Percentiles rank a stretch among this genome's conserved stretches.
Evolutionary conservation across 257 asterid genomes (phyloP).

Genomic region (Ballota nigra): DNA sequence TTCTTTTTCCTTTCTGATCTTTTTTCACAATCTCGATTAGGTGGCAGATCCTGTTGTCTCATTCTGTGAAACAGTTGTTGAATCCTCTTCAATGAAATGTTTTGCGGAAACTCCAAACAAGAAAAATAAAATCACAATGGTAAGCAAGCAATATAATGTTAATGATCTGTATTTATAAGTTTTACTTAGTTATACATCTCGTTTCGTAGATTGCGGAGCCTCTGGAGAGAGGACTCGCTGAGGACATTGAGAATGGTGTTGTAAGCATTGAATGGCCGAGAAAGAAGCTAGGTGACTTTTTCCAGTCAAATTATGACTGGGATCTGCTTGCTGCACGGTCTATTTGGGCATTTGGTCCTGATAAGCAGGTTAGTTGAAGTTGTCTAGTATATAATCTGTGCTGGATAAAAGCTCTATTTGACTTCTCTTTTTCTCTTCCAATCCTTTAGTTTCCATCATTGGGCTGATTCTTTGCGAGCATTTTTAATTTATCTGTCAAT

Average conservation of each 20-base stretch:
- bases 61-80: slow-evolving; percentile 97
- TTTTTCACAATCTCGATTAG: slow-evolving; percentile 34
- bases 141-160: slow-evolving; percentile 26
- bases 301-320: slow-evolving; percentile 95
- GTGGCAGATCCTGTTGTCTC: slow-evolving; percentile 99
- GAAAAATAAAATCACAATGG: slow-evolving; percentile 97
- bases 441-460: slow-evolving; percentile 8
- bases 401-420: background rate
- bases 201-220: slow-evolving; percentile 86
- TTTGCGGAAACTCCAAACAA: slow-evolving; percentile 98
- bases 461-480: background rate
- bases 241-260: slow-evolving; percentile 88
- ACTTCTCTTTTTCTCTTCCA: background rate
- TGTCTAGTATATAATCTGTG: slow-evolving; percentile 4
- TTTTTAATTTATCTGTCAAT: background rate
- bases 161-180: background rate
- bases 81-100: slow-evolving; percentile 95
- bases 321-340: slow-evolving; percentile 98
- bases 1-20: background rate
- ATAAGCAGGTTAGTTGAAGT: slow-evolving; percentile 66
- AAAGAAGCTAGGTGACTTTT: slow-evolving; percentile 88
- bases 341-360: slow-evolving; percentile 99
- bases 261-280: slow-evolving; percentile 94
- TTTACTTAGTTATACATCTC: slow-evolving; percentile 14
- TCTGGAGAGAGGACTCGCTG: slow-evolving; percentile 96